Evolutionary conservation across 129 eudicot genomes (phyloP), one percentile per base, ranked within the genome.

Genomic region (Flaveria ramosissima): DNA sequence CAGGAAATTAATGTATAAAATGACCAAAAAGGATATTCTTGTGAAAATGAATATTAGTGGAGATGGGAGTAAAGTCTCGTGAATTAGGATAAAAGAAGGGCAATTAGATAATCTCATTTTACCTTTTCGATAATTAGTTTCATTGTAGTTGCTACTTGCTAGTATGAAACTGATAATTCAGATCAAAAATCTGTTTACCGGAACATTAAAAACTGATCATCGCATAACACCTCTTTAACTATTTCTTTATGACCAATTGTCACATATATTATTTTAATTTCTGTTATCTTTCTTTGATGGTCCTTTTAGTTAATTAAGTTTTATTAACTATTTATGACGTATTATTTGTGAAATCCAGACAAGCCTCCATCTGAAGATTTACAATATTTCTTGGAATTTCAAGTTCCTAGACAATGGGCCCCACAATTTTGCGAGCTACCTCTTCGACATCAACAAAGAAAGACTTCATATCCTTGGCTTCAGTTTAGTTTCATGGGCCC

Each of bases 381-480:
- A 70, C 96, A 82, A 68, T 86, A 73, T 75, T 92, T 92, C 81
- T 88, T 92, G 90, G 97, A 92, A 62, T 92, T 92, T 78, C 97
- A 92, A 86, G 97, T 92, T 72, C 97, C 97, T 0, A 74, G 90
- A 65, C 93, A 89, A 75, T 92, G 97, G 97, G 92, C 93, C 64
- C 97, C 97, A n/a, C 60, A 84, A 77, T 89, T 85, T 71, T 87
- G 89, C 73, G 96, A 89, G 82, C 86, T 92, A 36, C 97, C 97
- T 71, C 93, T 89, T 59, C 85, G 90, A 74, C 97, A 92, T 84
- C 96, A 86, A 81, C 87, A 90, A 83, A 85, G 78, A 71, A 86
- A 72, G 79, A 24, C 87, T 16, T 86, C 93, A 42, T 83, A 86
- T 21, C 91, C 93, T 39, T 59, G 67, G 9, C 82, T 92, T 67